A percentile compares a stretch with the other conserved stretches of the same genome.
These are phyloP conservation scores for Xylaria scruposa DNA, from an alignment of 495 filamentous ascomycete genomes.

Conservation along the genomic window DNA sequence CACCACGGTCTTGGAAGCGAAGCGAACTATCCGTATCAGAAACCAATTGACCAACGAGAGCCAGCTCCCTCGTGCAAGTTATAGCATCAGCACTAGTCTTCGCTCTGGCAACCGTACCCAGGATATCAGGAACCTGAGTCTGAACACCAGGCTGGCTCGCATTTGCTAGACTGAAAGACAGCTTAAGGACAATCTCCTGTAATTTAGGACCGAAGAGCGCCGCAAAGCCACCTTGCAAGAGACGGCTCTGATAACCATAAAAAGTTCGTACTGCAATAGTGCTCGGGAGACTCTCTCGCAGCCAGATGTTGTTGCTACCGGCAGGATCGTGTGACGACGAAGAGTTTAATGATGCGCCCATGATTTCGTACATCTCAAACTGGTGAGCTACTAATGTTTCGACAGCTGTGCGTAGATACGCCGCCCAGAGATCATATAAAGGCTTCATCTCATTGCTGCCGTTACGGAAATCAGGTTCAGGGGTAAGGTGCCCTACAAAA, in stretches of 20 bases:
- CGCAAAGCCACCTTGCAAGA: constrained; percentile 58
- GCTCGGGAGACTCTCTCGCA: constrained; percentile 50
- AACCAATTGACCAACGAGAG: constrained; percentile 56
- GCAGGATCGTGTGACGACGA: constrained; percentile 29
- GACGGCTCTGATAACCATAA: constrained; percentile 57
- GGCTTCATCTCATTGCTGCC: constrained; percentile 44
- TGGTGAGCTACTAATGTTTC: constrained; percentile 57
- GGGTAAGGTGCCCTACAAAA: constrained; percentile 56
- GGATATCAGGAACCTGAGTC: constrained; percentile 52
- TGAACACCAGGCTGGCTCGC: constrained; percentile 39
- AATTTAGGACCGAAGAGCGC: constrained; percentile 56
- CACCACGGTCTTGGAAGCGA: constrained; percentile 54
- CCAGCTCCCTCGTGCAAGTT: constrained; percentile 51
- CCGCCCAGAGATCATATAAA: constrained; percentile 55
- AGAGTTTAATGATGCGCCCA: constrained; percentile 44
- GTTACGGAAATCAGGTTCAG: constrained; percentile 55
- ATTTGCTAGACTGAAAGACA: constrained; percentile 54
- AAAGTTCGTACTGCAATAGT: constrained; percentile 57
- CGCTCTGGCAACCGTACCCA: constrained; percentile 55
- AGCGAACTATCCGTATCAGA: constrained; percentile 46
- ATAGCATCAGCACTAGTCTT: constrained; percentile 53
- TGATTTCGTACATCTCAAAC: constrained; percentile 58
- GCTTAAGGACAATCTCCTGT: constrained; percentile 58
- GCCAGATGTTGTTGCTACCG: constrained; percentile 48
- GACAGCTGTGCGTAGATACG: constrained; percentile 53